Percentiles rank a stretch among this genome's conserved stretches.
Conservation (phyloP, 176 grass and related monocot species). For the Metroxylon sagu region DNA sequence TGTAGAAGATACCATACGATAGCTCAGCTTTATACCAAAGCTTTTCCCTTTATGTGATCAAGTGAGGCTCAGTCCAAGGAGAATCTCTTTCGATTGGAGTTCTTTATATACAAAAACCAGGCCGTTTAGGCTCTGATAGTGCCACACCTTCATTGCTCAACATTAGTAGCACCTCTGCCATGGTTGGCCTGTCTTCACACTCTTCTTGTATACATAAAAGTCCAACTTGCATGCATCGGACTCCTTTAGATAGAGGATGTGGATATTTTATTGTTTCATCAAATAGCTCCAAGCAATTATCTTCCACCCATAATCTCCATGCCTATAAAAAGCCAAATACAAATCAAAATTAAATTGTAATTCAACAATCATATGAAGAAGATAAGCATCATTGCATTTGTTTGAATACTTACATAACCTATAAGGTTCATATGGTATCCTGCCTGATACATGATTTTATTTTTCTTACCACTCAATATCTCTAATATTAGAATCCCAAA, state of each 20-base stretch:
- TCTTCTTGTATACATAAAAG: slow-evolving; percentile 2
- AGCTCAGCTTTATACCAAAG: too few species aligned
- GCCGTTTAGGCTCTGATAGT: background rate
- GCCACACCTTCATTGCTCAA: background rate
- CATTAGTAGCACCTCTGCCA: background rate
- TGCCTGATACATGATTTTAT: background rate
- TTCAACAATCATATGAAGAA: background rate
- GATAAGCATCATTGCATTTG: background rate
- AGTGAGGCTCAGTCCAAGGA: too few species aligned
- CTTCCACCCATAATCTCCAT: background rate
- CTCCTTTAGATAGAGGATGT: background rate
- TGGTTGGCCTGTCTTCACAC: background rate
- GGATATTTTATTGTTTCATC: background rate
- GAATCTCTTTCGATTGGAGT: too few species aligned
- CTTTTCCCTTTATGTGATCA: too few species aligned
- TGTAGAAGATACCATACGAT: too few species aligned
- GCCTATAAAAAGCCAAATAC: background rate
- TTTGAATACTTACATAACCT: background rate
- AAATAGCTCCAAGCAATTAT: background rate
- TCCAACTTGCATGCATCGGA: background rate
- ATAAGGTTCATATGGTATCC: background rate
- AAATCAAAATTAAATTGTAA: background rate
- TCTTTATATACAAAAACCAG: background rate
- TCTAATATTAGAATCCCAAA: background rate
- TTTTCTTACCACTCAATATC: background rate